These are phyloP conservation scores for Citrullus colocynthis DNA, from an alignment of 306 rosid genomes.

Conservation along the genomic window DNA sequence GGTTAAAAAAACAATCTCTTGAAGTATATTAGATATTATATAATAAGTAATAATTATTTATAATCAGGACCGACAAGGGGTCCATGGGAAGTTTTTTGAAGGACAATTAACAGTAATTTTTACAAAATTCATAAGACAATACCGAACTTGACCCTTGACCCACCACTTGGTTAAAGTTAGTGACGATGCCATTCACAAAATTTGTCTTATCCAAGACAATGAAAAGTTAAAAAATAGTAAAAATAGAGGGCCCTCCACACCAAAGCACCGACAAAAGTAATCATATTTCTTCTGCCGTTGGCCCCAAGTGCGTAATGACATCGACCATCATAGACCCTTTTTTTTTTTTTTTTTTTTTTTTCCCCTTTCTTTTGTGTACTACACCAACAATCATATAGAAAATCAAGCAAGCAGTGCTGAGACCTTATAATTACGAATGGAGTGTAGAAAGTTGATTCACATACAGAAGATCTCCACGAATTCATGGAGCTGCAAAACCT, in stretches of 20 bases:
- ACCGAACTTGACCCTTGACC: neutral
- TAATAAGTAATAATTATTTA: neutral
- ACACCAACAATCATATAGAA: neutral
- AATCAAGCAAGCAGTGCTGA: conserved; percentile 1
- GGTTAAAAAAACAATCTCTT: neutral
- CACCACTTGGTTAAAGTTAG: neutral
- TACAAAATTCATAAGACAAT: neutral
- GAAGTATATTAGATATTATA: neutral
- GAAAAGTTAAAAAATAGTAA: neutral
- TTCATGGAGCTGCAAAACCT: conserved; percentile 5
- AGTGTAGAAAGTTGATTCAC: neutral
- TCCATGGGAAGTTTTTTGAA: neutral
- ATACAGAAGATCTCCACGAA: neutral
- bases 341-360: neutral
- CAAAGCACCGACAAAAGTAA: neutral
- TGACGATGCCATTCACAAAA: neutral
- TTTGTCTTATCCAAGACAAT: neutral
- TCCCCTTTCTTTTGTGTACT: neutral
- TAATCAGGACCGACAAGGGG: neutral
- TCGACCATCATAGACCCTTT: neutral
- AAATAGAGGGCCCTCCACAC: neutral
- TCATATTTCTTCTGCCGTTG: neutral
- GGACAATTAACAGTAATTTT: neutral
- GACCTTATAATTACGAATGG: neutral
- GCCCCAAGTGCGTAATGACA: neutral